Percentiles rank a stretch among this genome's conserved stretches.
phyloP scores from a whole-genome alignment of 2,329 filamentous ascomycete genomes.

The Aurifilum marmelostoma region DNA sequence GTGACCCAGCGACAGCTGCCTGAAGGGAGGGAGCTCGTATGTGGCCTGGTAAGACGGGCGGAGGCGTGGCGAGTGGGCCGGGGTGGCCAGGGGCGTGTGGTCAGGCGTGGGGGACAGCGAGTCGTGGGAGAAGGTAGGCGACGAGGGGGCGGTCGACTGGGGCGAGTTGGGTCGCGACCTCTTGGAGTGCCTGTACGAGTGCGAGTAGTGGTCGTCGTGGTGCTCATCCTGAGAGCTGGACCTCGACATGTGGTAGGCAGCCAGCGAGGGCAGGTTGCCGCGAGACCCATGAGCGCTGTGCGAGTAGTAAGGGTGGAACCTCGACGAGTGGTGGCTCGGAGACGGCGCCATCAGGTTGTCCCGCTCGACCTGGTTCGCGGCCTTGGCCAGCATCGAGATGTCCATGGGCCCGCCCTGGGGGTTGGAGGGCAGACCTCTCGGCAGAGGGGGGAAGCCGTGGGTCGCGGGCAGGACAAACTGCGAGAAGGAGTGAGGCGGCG shows the following conservation, averaged over 20 bases:
- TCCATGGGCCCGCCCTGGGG: slow-evolving; percentile 49
- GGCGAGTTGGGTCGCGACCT: slow-evolving; percentile 91
- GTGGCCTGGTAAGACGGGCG: slow-evolving; percentile 72
- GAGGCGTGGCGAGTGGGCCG: slow-evolving; percentile 90
- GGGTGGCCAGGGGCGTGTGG: slow-evolving; percentile 97
- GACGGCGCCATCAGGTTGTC: slow-evolving; percentile 50
- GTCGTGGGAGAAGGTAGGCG: slow-evolving; percentile 94
- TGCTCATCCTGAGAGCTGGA: slow-evolving; percentile 82
- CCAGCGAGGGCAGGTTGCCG: slow-evolving; percentile 73
- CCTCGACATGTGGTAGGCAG: slow-evolving; percentile 92
- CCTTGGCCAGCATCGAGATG: slow-evolving; percentile 63
- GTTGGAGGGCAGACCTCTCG: slow-evolving; percentile 43
- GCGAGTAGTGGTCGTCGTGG: slow-evolving; percentile 74
- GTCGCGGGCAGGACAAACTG: slow-evolving; percentile 61
- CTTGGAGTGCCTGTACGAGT: slow-evolving; percentile 73
- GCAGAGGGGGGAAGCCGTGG: slow-evolving; percentile 53
- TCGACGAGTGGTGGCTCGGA: slow-evolving; percentile 48
- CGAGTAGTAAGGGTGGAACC: slow-evolving; percentile 59
- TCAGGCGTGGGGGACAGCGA: slow-evolving; percentile 94
- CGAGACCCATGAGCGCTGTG: slow-evolving; percentile 54
- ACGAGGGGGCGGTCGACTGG: slow-evolving; percentile 93
- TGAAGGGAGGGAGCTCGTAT: slow-evolving; percentile 81
- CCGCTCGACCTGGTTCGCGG: slow-evolving; percentile 65
- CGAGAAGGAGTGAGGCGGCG: slow-evolving; percentile 87
- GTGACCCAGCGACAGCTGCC: slow-evolving; percentile 60